Evolutionary conservation across 140 eudicot genomes (phyloP).

Genomic region (Senecio squalidus): DNA sequence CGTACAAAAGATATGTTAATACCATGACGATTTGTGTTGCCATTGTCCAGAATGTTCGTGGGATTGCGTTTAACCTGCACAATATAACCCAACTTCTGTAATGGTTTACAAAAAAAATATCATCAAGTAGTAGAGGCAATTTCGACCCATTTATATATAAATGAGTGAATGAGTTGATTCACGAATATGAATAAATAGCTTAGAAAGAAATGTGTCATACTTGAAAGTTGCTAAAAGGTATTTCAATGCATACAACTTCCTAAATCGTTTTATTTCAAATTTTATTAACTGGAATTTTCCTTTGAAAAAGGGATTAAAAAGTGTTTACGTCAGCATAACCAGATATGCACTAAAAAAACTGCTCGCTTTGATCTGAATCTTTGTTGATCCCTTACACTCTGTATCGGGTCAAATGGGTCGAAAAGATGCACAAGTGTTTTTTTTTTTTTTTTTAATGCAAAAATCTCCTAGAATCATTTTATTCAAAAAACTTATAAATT

Average conservation of each 20-base stretch:
- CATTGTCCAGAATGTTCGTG: slow-evolving; percentile 90
- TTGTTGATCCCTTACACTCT: no score
- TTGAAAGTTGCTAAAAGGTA: no score
- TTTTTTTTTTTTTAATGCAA: neutral
- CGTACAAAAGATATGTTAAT: slow-evolving; percentile 61
- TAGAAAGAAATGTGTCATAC: no score
- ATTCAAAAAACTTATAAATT: no score
- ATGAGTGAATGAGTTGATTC: neutral
- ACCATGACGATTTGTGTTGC: slow-evolving; percentile 72
- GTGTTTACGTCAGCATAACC: no score
- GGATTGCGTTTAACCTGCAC: slow-evolving; percentile 65
- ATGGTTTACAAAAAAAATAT: neutral
- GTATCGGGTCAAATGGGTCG: neutral
- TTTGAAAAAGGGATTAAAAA: no score
- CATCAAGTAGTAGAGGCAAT: neutral
- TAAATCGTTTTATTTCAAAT: no score
- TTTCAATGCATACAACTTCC: no score
- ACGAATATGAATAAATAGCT: neutral
- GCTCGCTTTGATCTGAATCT: no score
- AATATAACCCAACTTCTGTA: neutral
- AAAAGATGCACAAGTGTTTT: neutral
- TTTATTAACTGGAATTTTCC: no score
- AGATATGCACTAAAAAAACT: no score
- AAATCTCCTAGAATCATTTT: no score
- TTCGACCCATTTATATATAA: neutral